A percentile compares a stretch with the other conserved stretches of the same genome.
Evolutionary conservation across 805 yeast species (phyloP).

Genomic region (Wickerhamiella hasegawae): DNA sequence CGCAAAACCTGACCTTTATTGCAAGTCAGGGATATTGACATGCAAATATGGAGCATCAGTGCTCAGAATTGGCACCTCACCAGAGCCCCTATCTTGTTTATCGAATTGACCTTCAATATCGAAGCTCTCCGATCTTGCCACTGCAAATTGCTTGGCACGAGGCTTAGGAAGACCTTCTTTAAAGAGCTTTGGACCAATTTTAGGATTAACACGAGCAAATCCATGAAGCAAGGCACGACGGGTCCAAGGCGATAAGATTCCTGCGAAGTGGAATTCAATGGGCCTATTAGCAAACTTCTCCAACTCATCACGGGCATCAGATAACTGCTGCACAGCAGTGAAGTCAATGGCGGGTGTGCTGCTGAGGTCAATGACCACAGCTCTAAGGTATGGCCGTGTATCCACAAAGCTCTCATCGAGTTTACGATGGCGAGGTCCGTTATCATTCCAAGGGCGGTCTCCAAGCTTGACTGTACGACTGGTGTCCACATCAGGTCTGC

Average conservation of each 20-base stretch:
- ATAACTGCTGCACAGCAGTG: conserved; percentile 62
- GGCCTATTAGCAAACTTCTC: conserved; percentile 63
- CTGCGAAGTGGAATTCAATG: conserved; percentile 81
- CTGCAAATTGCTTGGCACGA: conserved; percentile 12
- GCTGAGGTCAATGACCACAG: conserved; percentile 70
- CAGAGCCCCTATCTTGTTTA: no score
- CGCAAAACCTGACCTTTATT: not conserved
- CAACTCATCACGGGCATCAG: conserved; percentile 59
- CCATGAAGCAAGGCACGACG: conserved; percentile 63
- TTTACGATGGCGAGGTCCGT: conserved; percentile 36
- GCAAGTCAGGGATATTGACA: conserved; percentile 45
- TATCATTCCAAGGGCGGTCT: conserved; percentile 83
- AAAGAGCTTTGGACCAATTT: no score
- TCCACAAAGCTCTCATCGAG: conserved; percentile 24
- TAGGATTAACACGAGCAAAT: conserved; percentile 34
- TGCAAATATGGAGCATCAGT: conserved; percentile 68
- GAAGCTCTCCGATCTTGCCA: conserved; percentile 18
- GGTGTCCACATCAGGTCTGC: conserved; percentile 40
- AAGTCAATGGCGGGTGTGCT: conserved; percentile 62
- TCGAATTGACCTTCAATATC: conserved; percentile 8
- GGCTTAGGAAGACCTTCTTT: conserved; percentile 1
- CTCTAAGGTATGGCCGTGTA: conserved; percentile 47
- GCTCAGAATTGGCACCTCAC: no score
- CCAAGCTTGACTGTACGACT: conserved; percentile 25
- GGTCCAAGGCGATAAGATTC: conserved; percentile 76